Percentiles rank a stretch among this genome's conserved stretches.
Conservation (phyloP, 129 eudicot genomes). For the Flaveria robusta region DNA sequence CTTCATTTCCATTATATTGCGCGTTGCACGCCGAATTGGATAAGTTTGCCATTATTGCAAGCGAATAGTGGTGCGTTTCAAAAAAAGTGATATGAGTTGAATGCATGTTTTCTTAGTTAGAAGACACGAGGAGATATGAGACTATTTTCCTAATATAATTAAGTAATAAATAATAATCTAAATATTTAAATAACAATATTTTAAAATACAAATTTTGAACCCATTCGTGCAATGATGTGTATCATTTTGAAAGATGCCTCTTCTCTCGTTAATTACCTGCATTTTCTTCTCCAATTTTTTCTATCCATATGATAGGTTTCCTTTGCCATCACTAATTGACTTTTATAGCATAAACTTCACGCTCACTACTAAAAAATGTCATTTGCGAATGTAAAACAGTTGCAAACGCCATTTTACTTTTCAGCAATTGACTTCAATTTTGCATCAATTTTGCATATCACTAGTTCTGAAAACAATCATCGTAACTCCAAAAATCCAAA, state of each 20-base stretch:
- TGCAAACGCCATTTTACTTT: too few species aligned
- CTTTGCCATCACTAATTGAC: conserved; percentile 3
- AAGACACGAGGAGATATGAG: too few species aligned
- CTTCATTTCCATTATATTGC: neutral
- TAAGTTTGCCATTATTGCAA: too few species aligned
- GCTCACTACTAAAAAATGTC: too few species aligned
- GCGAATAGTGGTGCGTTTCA: too few species aligned
- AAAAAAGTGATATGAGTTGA: too few species aligned
- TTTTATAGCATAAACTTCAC: conserved; percentile 16
- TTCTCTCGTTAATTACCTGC: neutral
- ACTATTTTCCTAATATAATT: too few species aligned
- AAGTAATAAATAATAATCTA: neutral
- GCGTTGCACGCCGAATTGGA: neutral
- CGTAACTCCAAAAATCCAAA: neutral
- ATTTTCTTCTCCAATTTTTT: neutral
- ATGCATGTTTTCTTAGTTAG: too few species aligned
- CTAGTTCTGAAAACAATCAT: neutral
- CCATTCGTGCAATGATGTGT: too few species aligned
- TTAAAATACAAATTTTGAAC: too few species aligned
- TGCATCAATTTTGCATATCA: neutral
- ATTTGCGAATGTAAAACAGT: too few species aligned
- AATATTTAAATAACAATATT: neutral
- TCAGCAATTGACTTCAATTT: conserved; percentile 2
- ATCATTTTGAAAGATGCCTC: neutral
- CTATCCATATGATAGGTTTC: neutral